These are phyloP conservation scores for Batkoa obscura DNA, from an alignment of 371 early-diverging fungal genomes.

Conservation along the genomic window DNA sequence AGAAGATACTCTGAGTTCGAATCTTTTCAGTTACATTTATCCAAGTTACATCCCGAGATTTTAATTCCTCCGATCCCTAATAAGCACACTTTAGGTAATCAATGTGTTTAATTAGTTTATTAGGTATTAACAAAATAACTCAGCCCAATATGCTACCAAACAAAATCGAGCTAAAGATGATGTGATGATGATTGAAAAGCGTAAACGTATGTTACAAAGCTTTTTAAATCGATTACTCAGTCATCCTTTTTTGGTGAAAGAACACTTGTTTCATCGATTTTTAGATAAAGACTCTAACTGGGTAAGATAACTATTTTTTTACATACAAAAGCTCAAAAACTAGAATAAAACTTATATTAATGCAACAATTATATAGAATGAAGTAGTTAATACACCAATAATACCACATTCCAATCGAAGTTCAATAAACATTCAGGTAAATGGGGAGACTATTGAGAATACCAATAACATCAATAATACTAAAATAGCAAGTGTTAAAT, in stretches of 20 bases:
- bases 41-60: constrained; percentile 53
- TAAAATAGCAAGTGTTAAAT: constrained; percentile 10
- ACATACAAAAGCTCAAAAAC: background rate
- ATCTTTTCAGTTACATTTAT: constrained; percentile 49
- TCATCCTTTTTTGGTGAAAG: constrained; percentile 65
- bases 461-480: constrained; percentile 31
- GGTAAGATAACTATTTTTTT: constrained; percentile 14
- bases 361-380: constrained; percentile 25
- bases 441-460: constrained; percentile 20
- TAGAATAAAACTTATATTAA: background rate
- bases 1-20: constrained; percentile 93
- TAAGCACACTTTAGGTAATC: constrained; percentile 65
- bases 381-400: constrained; percentile 40
- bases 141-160: constrained; percentile 65
- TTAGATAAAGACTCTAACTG: constrained; percentile 40
- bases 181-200: constrained; percentile 52
- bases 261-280: constrained; percentile 78
- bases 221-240: constrained; percentile 64
- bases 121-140: background rate
- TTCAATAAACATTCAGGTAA: constrained; percentile 9
- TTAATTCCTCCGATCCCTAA: constrained; percentile 90
- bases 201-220: constrained; percentile 73
- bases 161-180: constrained; percentile 76
- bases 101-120: constrained; percentile 11
- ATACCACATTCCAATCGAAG: constrained; percentile 42